A percentile compares a stretch with the other conserved stretches of the same genome.
Evolutionary conservation across 768 basidiomycete species (phyloP).

Genomic region (Rhizopogon rudus): DNA sequence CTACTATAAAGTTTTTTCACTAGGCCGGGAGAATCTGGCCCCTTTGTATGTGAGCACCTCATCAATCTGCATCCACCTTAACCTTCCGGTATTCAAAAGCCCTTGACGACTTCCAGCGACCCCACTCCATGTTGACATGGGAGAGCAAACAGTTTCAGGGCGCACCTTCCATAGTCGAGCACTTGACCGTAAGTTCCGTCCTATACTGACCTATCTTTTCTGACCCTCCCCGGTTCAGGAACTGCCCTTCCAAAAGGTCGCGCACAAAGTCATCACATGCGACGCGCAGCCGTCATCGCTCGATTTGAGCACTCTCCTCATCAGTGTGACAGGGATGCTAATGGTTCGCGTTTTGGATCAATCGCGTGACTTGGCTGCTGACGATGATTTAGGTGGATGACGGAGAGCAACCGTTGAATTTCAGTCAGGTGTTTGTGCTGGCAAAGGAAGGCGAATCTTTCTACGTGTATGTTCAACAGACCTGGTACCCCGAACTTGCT

Average conservation of each 20-base stretch:
- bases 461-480: conserved; percentile 66
- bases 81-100: conserved; percentile 23
- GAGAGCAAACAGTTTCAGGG: conserved; percentile 65
- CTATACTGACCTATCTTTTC: neutral
- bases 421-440: conserved; percentile 93
- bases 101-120: conserved; percentile 47
- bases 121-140: conserved; percentile 79
- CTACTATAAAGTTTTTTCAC: conserved; percentile 82
- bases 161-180: conserved; percentile 51
- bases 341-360: conserved; percentile 40
- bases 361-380: neutral
- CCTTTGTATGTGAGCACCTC: conserved; percentile 71
- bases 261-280: conserved; percentile 74
- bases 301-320: conserved; percentile 53
- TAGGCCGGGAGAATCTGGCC: conserved; percentile 47
- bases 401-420: conserved; percentile 71
- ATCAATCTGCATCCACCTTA: neutral
- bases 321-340: conserved; percentile 87
- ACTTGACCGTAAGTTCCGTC: conserved; percentile 54
- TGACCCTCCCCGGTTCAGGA: conserved; percentile 31
- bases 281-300: conserved; percentile 85
- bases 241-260: conserved; percentile 78
- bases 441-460: conserved; percentile 68
- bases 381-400: conserved; percentile 69
- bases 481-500: neutral